Evolutionary conservation across 2,329 filamentous ascomycete genomes (phyloP).

Genomic region (Diplodia sapinea): DNA sequence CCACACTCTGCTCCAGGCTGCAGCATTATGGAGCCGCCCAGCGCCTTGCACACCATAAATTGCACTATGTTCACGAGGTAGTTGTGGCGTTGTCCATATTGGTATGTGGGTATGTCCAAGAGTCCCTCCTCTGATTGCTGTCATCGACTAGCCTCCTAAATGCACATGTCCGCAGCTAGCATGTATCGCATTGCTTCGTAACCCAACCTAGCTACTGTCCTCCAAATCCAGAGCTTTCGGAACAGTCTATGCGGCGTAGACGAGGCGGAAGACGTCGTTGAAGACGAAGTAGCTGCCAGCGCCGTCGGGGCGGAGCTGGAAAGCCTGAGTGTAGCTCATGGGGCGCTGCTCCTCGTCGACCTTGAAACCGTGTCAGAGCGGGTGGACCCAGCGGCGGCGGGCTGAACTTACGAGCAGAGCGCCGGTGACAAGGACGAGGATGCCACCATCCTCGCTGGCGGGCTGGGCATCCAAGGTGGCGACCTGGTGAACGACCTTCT

Average conservation of each 20-base stretch:
- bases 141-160: slow-evolving; percentile 26
- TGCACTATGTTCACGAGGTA: slow-evolving; percentile 20
- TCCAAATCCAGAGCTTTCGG: neutral
- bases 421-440: slow-evolving; percentile 88
- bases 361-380: slow-evolving; percentile 52
- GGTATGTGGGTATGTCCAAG: slow-evolving; percentile 26
- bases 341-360: slow-evolving; percentile 84
- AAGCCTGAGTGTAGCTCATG: slow-evolving; percentile 89
- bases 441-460: slow-evolving; percentile 67
- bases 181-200: slow-evolving; percentile 19
- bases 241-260: slow-evolving; percentile 61
- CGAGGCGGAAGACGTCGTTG: slow-evolving; percentile 94
- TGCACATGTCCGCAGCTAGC: slow-evolving; percentile 17
- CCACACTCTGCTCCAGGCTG: slow-evolving; percentile 20
- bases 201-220: slow-evolving; percentile 4
- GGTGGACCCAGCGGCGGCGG: neutral
- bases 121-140: slow-evolving; percentile 16
- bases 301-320: slow-evolving; percentile 77
- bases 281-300: slow-evolving; percentile 79
- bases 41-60: slow-evolving; percentile 4
- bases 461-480: slow-evolving; percentile 85
- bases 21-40: neutral
- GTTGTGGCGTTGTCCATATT: slow-evolving; percentile 5
- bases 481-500: slow-evolving; percentile 79
- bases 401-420: slow-evolving; percentile 71